These are phyloP conservation scores for Carex myosuroides DNA, from an alignment of 176 grass and related monocot genomes.

Conservation along the genomic window DNA sequence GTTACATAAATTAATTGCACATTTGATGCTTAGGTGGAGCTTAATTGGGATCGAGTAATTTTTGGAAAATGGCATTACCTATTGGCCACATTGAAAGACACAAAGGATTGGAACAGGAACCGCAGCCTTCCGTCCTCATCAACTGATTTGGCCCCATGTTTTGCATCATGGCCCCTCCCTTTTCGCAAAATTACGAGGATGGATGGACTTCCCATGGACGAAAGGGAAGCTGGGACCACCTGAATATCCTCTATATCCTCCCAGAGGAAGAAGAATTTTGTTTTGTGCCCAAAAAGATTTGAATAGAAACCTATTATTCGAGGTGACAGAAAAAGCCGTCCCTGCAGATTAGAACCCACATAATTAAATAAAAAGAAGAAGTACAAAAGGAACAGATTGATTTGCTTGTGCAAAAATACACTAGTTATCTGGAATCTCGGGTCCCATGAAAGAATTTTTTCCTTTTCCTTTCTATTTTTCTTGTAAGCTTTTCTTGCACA, in stretches of 20 bases:
- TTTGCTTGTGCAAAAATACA: background rate
- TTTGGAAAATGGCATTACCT: slow-evolving; percentile 43
- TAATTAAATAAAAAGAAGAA: background rate
- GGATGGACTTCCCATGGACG: slow-evolving; percentile 79
- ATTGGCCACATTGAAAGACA: slow-evolving; percentile 64
- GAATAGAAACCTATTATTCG: slow-evolving; percentile 96
- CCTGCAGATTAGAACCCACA: slow-evolving; percentile 41
- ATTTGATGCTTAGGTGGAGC: background rate
- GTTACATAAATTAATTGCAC: background rate
- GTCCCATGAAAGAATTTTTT: background rate
- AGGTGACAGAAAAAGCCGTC: slow-evolving; percentile 87
- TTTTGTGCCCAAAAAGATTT: slow-evolving; percentile 90
- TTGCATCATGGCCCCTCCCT: slow-evolving; percentile 80
- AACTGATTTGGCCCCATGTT: slow-evolving; percentile 68
- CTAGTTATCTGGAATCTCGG: background rate
- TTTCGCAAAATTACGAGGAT: slow-evolving; percentile 70
- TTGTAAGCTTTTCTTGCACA: background rate
- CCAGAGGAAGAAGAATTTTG: slow-evolving; percentile 99
- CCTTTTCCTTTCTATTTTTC: background rate
- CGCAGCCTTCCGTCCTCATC: slow-evolving; percentile 69
- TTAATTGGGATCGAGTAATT: background rate
- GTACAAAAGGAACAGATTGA: background rate
- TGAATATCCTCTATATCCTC: slow-evolving; percentile 95
- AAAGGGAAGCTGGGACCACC: slow-evolving; percentile 50
- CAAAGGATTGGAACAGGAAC: slow-evolving; percentile 96